Conservation (phyloP, 495 filamentous ascomycete genomes). For the Aspergillus heteromorphus region DNA sequence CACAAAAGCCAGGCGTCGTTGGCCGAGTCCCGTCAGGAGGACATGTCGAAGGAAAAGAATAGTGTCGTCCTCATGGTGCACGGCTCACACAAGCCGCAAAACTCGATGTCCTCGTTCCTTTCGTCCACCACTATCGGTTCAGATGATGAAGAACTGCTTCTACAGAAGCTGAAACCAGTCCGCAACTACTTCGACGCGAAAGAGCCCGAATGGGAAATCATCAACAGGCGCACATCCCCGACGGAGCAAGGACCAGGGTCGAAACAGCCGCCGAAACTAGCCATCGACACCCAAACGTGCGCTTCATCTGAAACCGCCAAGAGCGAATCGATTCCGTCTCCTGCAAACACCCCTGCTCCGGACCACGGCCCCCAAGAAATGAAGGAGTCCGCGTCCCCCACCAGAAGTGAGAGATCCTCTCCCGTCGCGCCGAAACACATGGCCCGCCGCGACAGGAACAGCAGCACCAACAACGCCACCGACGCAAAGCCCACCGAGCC, state of each 20-base stretch:
- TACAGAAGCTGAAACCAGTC: conserved; percentile 15
- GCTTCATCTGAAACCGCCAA: neutral
- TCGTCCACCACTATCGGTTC: conserved; percentile 16
- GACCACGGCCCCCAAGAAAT: neutral
- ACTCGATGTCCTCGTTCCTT: conserved; percentile 18
- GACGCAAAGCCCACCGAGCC: conserved; percentile 3
- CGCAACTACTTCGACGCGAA: conserved; percentile 10
- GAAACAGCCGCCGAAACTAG: conserved; percentile 4
- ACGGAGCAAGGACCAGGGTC: neutral
- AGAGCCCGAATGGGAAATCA: conserved; percentile 24
- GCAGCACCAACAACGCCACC: conserved; percentile 5
- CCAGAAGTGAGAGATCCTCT: neutral
- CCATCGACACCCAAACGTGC: conserved; percentile 11
- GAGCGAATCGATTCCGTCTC: neutral
- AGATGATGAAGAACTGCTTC: conserved; percentile 14
- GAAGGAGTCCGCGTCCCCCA: neutral
- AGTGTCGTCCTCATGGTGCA: conserved; percentile 12
- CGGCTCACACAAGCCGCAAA: conserved; percentile 10
- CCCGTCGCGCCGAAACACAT: conserved; percentile 7
- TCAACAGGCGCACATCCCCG: too few species aligned
- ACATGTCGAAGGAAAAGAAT: conserved; percentile 4
- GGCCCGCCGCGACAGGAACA: conserved; percentile 6
- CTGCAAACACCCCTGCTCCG: neutral
- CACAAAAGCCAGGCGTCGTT: conserved; percentile 11
- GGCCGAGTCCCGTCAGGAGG: conserved; percentile 6